Conservation (phyloP, 805 yeast genomes). For the Monosporozyma yasuniensis region DNA sequence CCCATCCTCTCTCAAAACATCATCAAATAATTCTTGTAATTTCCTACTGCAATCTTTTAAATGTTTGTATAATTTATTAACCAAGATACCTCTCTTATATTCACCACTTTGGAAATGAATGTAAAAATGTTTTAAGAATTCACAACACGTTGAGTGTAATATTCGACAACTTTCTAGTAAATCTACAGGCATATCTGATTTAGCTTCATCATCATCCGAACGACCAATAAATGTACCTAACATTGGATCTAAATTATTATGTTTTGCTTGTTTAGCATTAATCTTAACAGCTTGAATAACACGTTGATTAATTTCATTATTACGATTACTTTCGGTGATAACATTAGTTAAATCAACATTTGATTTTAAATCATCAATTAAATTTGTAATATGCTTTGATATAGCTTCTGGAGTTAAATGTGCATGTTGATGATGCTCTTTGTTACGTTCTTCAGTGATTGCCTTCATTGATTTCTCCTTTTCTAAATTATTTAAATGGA, state of each 20-base stretch:
- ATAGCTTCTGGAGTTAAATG: neutral
- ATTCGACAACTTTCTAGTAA: slow-evolving; percentile 45
- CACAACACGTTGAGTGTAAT: slow-evolving; percentile 65
- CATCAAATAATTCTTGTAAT: slow-evolving; percentile 21
- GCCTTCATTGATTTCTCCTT: neutral
- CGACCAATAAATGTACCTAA: slow-evolving; percentile 21
- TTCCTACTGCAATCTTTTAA: slow-evolving; percentile 41
- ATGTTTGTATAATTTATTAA: slow-evolving; percentile 41
- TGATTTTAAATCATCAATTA: slow-evolving; percentile 11
- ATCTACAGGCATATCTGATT: slow-evolving; percentile 28
- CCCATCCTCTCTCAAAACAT: slow-evolving; percentile 26
- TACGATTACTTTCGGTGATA: slow-evolving; percentile 14
- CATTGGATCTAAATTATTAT: slow-evolving; percentile 20
- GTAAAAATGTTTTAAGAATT: slow-evolving; percentile 72
- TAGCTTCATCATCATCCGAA: slow-evolving; percentile 25
- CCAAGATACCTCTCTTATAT: slow-evolving; percentile 34
- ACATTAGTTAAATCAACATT: slow-evolving; percentile 27
- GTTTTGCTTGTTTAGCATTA: slow-evolving; percentile 46
- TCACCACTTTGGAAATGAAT: slow-evolving; percentile 45
- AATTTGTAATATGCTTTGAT: slow-evolving; percentile 11
- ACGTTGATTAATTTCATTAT: slow-evolving; percentile 30
- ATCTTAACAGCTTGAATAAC: slow-evolving; percentile 41
- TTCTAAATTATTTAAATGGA: slow-evolving; percentile 27
- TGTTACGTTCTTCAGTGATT: neutral
- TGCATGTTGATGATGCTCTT: neutral